A percentile compares a stretch with the other conserved stretches of the same genome.
These are phyloP conservation scores for Aeminium ludgeri DNA, from an alignment of 495 filamentous ascomycete species.

Conservation along the genomic window DNA sequence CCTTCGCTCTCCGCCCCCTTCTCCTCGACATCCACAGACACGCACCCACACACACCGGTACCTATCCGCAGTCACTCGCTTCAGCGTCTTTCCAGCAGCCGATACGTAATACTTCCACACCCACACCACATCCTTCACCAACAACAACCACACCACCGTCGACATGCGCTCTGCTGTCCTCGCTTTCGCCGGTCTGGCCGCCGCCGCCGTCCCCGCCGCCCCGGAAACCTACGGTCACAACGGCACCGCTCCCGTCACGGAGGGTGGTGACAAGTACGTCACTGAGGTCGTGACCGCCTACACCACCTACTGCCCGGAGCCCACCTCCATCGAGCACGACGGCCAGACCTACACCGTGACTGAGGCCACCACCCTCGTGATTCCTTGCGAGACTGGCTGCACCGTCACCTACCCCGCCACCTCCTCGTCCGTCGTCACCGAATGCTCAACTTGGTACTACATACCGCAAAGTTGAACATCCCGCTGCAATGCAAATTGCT, in stretches of 20 bases:
- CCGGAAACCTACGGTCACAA: neutral
- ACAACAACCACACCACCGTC: conserved; percentile 23
- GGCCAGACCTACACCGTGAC: conserved; percentile 65
- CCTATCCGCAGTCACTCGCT: too few relatives aligned
- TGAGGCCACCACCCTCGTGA: conserved; percentile 61
- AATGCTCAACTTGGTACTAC: too few relatives aligned
- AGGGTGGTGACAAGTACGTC: conserved; percentile 10
- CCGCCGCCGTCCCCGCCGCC: conserved; percentile 9
- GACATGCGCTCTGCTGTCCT: conserved; percentile 72
- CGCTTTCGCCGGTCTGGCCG: conserved; percentile 37
- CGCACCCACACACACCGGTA: too few relatives aligned
- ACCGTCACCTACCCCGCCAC: conserved; percentile 58
- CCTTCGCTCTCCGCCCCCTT: too few relatives aligned
- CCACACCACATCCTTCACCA: neutral
- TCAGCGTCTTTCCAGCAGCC: too few relatives aligned
- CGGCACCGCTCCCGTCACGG: conserved; percentile 20
- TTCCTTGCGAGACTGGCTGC: conserved; percentile 49
- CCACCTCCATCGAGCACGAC: conserved; percentile 54
- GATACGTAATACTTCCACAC: too few relatives aligned
- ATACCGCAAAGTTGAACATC: too few relatives aligned
- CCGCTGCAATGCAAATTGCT: too few relatives aligned
- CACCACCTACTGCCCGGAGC: conserved; percentile 70
- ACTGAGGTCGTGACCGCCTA: conserved; percentile 64
- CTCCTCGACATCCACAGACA: too few relatives aligned
- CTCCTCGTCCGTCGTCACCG: neutral